Evolutionary conservation across 306 rosid genomes (phyloP).

Genomic region (Leucaena leucocephala): DNA sequence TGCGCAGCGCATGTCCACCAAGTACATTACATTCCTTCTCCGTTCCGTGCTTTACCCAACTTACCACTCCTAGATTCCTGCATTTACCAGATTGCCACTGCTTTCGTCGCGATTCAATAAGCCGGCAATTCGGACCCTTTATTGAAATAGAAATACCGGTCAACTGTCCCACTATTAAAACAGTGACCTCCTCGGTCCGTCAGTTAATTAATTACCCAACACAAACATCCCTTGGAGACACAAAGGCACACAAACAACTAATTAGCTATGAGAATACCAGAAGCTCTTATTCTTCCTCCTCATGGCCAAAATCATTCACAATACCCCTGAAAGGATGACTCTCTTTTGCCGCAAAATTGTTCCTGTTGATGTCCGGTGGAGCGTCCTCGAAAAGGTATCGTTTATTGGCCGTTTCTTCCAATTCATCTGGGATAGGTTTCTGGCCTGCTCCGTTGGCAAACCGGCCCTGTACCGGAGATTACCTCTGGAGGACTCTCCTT

Average conservation of each 20-base stretch:
- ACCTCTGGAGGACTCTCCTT: conserved; percentile 28
- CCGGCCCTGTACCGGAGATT: conserved; percentile 55
- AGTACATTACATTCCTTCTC: conserved; percentile 17
- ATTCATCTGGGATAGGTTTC: conserved; percentile 70
- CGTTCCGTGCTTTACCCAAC: not conserved
- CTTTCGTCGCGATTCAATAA: conserved; percentile 19
- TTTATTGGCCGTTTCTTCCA: conserved; percentile 68
- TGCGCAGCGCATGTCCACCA: conserved; percentile 39
- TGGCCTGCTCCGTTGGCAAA: conserved; percentile 65
- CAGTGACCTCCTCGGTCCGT: conserved; percentile 36
- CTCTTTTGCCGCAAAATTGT: conserved; percentile 64
- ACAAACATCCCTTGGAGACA: not conserved
- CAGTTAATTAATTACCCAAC: conserved; percentile 37
- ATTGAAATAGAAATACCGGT: conserved; percentile 67
- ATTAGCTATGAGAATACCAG: conserved; percentile 27
- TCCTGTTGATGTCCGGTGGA: conserved; percentile 61
- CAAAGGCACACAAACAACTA: not conserved
- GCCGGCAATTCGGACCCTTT: conserved; percentile 54
- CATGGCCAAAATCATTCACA: conserved; percentile 45
- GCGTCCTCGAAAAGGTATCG: conserved; percentile 54
- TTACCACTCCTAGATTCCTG: not conserved
- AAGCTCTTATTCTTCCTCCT: not conserved
- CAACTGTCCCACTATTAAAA: conserved; percentile 61
- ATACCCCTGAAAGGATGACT: conserved; percentile 60
- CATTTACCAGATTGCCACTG: not conserved